A percentile compares a stretch with the other conserved stretches of the same genome.
phyloP scores from a whole-genome alignment of 2,329 filamentous ascomycete genomes.

The Botrytis elliptica region DNA sequence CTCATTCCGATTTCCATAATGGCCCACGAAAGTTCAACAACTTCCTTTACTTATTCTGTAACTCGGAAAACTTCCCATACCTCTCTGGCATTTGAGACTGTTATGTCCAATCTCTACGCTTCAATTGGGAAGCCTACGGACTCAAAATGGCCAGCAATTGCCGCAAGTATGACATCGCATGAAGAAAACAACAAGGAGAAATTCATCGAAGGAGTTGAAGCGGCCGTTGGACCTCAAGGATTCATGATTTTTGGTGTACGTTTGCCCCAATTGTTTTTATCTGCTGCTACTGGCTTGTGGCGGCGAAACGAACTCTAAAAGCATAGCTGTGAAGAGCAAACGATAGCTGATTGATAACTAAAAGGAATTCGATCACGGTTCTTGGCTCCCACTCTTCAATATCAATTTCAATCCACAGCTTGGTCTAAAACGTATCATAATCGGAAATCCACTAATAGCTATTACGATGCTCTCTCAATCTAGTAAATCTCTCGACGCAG shows the following conservation, averaged over 20 bases:
- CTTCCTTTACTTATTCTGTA: slow-evolving; percentile 14
- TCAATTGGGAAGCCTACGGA: slow-evolving; percentile 25
- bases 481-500: slow-evolving; percentile 22
- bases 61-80: slow-evolving; percentile 22
- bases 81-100: slow-evolving; percentile 21
- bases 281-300: not conserved
- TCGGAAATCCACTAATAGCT: slow-evolving; percentile 33
- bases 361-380: slow-evolving; percentile 30
- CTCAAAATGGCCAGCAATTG: slow-evolving; percentile 14
- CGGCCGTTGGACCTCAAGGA: slow-evolving; percentile 26
- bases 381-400: slow-evolving; percentile 29
- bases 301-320: not conserved
- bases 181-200: slow-evolving; percentile 18
- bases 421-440: slow-evolving; percentile 26
- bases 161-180: slow-evolving; percentile 17
- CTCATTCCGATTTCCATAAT: not conserved
- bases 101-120: slow-evolving; percentile 25
- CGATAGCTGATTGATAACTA: not conserved
- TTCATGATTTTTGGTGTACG: slow-evolving; percentile 31
- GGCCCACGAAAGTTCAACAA: not conserved
- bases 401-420: slow-evolving; percentile 23
- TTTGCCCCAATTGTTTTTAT: not conserved
- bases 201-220: slow-evolving; percentile 20
- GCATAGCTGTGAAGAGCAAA: not conserved
- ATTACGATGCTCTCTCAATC: slow-evolving; percentile 32